Evolutionary conservation across 257 asterid species (phyloP).

Genomic region (Henckelia pumila): DNA sequence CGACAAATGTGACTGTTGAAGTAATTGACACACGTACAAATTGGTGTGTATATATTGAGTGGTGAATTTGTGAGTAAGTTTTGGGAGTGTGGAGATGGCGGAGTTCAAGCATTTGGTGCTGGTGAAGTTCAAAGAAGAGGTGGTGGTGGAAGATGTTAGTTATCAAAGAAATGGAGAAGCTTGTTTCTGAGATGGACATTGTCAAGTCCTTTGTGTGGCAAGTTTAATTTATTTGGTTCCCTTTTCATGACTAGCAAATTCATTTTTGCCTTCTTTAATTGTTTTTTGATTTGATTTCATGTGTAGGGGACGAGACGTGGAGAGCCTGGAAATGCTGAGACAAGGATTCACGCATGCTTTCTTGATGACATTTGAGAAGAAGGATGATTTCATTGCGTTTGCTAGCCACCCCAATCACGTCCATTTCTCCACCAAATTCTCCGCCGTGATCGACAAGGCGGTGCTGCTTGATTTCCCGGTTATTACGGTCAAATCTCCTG

Average conservation of each 20-base stretch:
- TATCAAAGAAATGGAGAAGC: slow-evolving; percentile 71
- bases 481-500: slow-evolving; percentile 45
- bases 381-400: slow-evolving; percentile 67
- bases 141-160: slow-evolving; percentile 58
- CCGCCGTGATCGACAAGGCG: slow-evolving; percentile 72
- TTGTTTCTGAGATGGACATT: slow-evolving; percentile 58
- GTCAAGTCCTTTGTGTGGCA: slow-evolving; percentile 93
- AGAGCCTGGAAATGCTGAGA: slow-evolving; percentile 74
- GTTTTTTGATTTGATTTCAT: no score
- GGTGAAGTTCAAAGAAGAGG: slow-evolving; percentile 79
- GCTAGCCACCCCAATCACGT: slow-evolving; percentile 64
- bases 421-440: slow-evolving; percentile 59
- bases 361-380: slow-evolving; percentile 76
- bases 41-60: slow-evolving; percentile 35
- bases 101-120: slow-evolving; percentile 88
- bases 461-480: slow-evolving; percentile 86
- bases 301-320: slow-evolving; percentile 76
- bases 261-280: no score
- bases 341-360: slow-evolving; percentile 91
- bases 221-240: slow-evolving; percentile 19
- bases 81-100: slow-evolving; percentile 38
- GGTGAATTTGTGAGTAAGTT: slow-evolving; percentile 24
- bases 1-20: slow-evolving; percentile 36
- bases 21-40: slow-evolving; percentile 29
- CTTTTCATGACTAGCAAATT: background rate